phyloP scores from a whole-genome alignment of 495 filamentous ascomycete species.

The Daldinia concentrica region DNA sequence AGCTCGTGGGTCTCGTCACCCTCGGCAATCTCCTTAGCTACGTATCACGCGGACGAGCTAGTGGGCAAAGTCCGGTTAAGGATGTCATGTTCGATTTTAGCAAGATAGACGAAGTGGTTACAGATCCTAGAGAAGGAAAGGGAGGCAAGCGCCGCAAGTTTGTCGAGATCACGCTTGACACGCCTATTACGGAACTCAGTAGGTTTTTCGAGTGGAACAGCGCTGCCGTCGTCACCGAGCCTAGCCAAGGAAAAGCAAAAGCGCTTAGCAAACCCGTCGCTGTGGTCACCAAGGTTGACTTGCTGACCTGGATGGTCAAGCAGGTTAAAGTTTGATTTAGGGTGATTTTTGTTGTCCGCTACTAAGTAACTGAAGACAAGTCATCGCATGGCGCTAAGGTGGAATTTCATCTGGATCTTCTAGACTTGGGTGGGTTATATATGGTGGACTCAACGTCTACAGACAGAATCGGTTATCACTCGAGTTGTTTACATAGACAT shows the following conservation, averaged over 20 bases:
- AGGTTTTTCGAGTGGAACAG: conserved; percentile 98
- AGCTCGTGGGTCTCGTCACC: conserved; percentile 89
- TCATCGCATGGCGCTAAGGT: conserved; percentile 35
- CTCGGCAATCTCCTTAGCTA: conserved; percentile 93
- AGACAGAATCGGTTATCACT: conserved; percentile 14
- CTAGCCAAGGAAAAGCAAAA: conserved; percentile 57
- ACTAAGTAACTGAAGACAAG: not conserved
- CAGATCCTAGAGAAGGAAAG: conserved; percentile 73
- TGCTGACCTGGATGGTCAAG: conserved; percentile 91
- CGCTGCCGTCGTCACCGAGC: conserved; percentile 90
- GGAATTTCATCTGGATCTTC: conserved; percentile 5
- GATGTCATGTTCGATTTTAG: conserved; percentile 98
- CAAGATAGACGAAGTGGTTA: conserved; percentile 85
- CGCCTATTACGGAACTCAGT: conserved; percentile 81
- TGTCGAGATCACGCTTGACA: conserved; percentile 92
- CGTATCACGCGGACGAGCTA: conserved; percentile 82
- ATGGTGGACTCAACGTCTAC: conserved; percentile 37
- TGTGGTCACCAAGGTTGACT: conserved; percentile 95
- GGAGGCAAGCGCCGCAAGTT: conserved; percentile 69
- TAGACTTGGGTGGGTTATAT: conserved; percentile 22
- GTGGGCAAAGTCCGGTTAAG: conserved; percentile 72
- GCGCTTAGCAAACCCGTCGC: conserved; percentile 78
- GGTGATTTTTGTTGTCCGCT: not conserved
- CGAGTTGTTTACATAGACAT: conserved; percentile 9
- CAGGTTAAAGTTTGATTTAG: conserved; percentile 59